Base-by-base conservation (phyloP, 345 rosid genomes). In the Anacardium occidentale region DNA sequence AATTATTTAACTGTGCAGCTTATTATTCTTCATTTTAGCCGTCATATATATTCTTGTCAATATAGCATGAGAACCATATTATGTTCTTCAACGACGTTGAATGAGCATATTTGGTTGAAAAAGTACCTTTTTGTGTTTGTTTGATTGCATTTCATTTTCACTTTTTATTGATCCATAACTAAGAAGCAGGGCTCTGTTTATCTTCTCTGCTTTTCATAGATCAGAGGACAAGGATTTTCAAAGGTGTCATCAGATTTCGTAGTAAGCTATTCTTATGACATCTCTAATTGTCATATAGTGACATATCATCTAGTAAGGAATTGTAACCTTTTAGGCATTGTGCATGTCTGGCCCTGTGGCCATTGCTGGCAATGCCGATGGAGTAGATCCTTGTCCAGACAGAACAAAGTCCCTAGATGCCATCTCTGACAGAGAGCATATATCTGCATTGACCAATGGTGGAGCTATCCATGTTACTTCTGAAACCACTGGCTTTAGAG, bases 281-380 rank as follows among this genome's bases (percentile, higher is more conserved):
- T 85, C 66, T 61, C 59, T 64, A 60, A 57, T 76, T 75, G 77
- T 76, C 50, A 8, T 26, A 4, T 73, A 73, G 68, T 77, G 51
- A 69, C 44, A 56, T 73, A 0, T 79, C 53, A 59, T 59, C 69
- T 69, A 54, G 73, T 67, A 52, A 85, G 82, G 61, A 72, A 67
- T 34, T 69, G 86, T 80, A 64, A 74, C 47, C 77, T 77, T 74
- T 79, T 52, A 4, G 85, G 80, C 81, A 82, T 86, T 88, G 80
- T 94, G 95, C 97, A 94, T 94, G 99, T 88, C 99, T 89, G 84
- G 83, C 76, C 85, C 83, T 45, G 85, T 76, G 91, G 88, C 86
- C 80, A 79, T 57, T 76, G 82, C 63, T 69, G 83, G 75, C 66
- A 73, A 71, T 59, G 76, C 79, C 56, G 91, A 81, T 81, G 81